Conservation (phyloP, 2,329 filamentous ascomycete genomes). For the Chaetomium olivaceum region DNA sequence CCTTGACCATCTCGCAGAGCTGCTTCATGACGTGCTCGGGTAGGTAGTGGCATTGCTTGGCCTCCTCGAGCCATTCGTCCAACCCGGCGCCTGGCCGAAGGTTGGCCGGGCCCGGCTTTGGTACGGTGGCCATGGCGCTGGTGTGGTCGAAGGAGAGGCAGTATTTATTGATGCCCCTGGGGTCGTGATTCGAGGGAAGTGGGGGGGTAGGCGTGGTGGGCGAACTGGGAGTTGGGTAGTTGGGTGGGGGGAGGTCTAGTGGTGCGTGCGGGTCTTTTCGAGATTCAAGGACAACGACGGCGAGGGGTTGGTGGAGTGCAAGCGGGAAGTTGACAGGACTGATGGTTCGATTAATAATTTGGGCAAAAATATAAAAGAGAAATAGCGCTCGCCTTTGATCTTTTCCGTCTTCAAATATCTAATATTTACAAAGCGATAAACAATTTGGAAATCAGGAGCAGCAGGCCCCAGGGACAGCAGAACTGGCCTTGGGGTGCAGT, state of each 20-base stretch:
- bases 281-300: background rate
- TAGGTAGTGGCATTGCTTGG: constrained; percentile 95
- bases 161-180: background rate
- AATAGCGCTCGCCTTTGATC: background rate
- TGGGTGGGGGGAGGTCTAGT: background rate
- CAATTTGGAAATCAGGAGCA: background rate
- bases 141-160: background rate
- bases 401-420: background rate
- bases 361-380: background rate
- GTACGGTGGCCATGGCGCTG: constrained; percentile 56
- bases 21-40: constrained; percentile 98
- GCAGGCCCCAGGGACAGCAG: too few relatives aligned
- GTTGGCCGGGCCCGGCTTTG: constrained; percentile 87
- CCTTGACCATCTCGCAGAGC: constrained; percentile 97
- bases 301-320: constrained; percentile 1
- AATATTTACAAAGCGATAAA: background rate
- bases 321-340: background rate
- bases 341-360: background rate
- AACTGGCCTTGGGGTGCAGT: background rate
- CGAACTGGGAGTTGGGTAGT: background rate
- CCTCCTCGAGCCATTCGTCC: constrained; percentile 95
- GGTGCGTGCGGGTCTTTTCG: background rate
- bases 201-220: background rate
- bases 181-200: background rate
- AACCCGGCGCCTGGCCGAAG: constrained; percentile 80